Evolutionary conservation across 1,284 basidiomycete species (phyloP), one percentile per base, ranked within the genome.

Genomic region (Tetrapyrgos nigripes): DNA sequence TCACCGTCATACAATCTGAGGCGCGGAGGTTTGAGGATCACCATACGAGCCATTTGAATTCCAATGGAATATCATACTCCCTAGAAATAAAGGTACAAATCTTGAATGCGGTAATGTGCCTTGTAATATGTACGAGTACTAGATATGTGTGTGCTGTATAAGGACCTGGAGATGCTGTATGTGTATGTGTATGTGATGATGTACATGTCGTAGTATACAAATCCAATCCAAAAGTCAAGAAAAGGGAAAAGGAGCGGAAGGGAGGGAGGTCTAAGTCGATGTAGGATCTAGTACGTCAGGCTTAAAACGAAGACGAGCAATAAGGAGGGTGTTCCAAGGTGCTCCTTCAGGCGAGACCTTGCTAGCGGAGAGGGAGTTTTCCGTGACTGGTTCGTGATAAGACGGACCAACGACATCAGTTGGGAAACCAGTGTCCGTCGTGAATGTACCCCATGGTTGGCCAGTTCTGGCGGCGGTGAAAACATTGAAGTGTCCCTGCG

Each of bases 361-460:
- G 64, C 74, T 81, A 4, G 80, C 76, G n/a, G 76, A 81, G 13
- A 72, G 64, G 3, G 72, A 66, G 44, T 72, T 66, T n/a, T 66
- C 71, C 46, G 70, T 69, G 17, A 76, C 69, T 3, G 79, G 75
- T 53, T 80, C 76, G 54, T 77, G 73, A 59, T 79, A 78, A 17
- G 70, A 67, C 23, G 79, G 75, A 49, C 81, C 74, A 50, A 67
- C 63, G 58, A 73, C 57, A 37, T 70, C 74, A 4, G 68, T 64
- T 14, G 77, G 70, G 28, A 78, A 59, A 19, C 80, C 77, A 1
- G 76, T 81, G 66, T 87, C 79, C 50, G 82, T 81, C 10, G 83
- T 82, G 66, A 91, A 91, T 23, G 79, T 70, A n/a, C 89, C 89
- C 89, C 89, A 92, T 1, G 83, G 79, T 51, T 83, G 72, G 33